Percentiles rank a stretch among this genome's conserved stretches.
These are phyloP conservation scores for Diaporthe aspalathi DNA, from an alignment of 2,329 filamentous ascomycete genomes.

Conservation along the genomic window DNA sequence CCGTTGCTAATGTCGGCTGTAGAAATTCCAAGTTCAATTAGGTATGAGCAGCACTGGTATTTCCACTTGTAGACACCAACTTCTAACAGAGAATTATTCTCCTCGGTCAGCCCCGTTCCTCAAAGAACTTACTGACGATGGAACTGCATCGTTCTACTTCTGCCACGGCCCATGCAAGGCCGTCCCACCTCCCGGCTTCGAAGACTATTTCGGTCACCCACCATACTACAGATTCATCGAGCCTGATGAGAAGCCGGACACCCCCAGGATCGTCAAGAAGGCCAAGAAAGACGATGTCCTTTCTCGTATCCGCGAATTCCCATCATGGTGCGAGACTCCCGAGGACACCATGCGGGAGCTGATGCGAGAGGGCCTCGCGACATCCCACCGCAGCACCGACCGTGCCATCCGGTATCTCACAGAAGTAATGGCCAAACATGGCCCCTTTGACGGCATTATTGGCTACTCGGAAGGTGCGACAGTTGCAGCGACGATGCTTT, in stretches of 20 bases:
- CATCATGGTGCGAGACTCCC: slow-evolving; percentile 53
- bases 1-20: slow-evolving; percentile 3
- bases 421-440: slow-evolving; percentile 5
- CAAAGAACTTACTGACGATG: slow-evolving; percentile 33
- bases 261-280: slow-evolving; percentile 44
- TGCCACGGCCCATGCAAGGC: slow-evolving; percentile 35
- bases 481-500: slow-evolving; percentile 34
- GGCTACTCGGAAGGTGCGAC: slow-evolving; percentile 39
- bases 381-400: slow-evolving; percentile 16
- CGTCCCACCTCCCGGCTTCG: slow-evolving; percentile 39
- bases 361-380: slow-evolving; percentile 43
- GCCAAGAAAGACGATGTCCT: slow-evolving; percentile 59
- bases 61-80: background rate
- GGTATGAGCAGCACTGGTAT: slow-evolving; percentile 38
- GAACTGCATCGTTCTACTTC: slow-evolving; percentile 33
- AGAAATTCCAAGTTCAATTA: slow-evolving; percentile 39
- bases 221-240: slow-evolving; percentile 41
- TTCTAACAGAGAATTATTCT: background rate
- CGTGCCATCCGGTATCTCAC: slow-evolving; percentile 51
- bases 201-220: slow-evolving; percentile 41
- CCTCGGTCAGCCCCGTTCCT: slow-evolving; percentile 38
- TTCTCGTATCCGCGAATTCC: slow-evolving; percentile 65
- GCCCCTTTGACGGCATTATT: slow-evolving; percentile 33
- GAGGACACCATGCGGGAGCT: slow-evolving; percentile 68
- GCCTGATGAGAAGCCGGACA: slow-evolving; percentile 36